A percentile compares a stretch with the other conserved stretches of the same genome.
These are phyloP conservation scores for Fusarium hostae DNA, from an alignment of 2,329 filamentous ascomycete genomes.

Conservation along the genomic window DNA sequence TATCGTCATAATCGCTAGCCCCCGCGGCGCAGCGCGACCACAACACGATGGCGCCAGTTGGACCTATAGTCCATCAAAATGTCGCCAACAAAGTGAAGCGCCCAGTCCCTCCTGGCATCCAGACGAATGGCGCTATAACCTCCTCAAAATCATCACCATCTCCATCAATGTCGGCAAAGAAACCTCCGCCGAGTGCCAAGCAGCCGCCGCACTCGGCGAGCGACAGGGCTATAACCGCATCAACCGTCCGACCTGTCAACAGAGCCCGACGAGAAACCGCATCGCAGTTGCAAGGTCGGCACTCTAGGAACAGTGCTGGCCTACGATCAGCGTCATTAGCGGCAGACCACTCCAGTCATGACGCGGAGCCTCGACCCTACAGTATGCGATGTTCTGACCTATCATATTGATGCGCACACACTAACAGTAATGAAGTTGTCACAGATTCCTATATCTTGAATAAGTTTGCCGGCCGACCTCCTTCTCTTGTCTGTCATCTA, in stretches of 20 bases:
- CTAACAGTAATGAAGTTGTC: slow-evolving; percentile 66
- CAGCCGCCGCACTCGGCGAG: slow-evolving; percentile 50
- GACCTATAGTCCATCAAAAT: slow-evolving; percentile 58
- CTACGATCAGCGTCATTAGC: slow-evolving; percentile 60
- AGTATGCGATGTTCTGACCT: slow-evolving; percentile 51
- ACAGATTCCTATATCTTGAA: slow-evolving; percentile 82
- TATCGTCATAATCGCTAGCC: slow-evolving; percentile 31
- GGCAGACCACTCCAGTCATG: slow-evolving; percentile 54
- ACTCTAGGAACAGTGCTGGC: slow-evolving; percentile 62
- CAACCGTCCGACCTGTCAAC: slow-evolving; percentile 62
- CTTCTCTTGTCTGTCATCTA: slow-evolving; percentile 88
- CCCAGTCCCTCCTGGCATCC: slow-evolving; percentile 71
- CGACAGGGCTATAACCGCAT: slow-evolving; percentile 53
- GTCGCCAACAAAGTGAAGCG: slow-evolving; percentile 73
- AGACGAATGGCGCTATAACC: slow-evolving; percentile 68
- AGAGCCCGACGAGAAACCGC: slow-evolving; percentile 68
- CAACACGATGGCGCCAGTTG: slow-evolving; percentile 65
- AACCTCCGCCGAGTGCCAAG: slow-evolving; percentile 59
- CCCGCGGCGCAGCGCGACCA: slow-evolving; percentile 44
- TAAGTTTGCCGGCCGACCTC: slow-evolving; percentile 78
- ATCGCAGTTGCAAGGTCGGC: slow-evolving; percentile 57
- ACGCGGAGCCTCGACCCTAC: slow-evolving; percentile 62
- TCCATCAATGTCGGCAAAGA: slow-evolving; percentile 66
- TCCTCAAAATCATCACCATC: slow-evolving; percentile 70
- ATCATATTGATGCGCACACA: background rate